phyloP scores from a whole-genome alignment of 257 asterid genomes.

The Ehretia macrophylla region DNA sequence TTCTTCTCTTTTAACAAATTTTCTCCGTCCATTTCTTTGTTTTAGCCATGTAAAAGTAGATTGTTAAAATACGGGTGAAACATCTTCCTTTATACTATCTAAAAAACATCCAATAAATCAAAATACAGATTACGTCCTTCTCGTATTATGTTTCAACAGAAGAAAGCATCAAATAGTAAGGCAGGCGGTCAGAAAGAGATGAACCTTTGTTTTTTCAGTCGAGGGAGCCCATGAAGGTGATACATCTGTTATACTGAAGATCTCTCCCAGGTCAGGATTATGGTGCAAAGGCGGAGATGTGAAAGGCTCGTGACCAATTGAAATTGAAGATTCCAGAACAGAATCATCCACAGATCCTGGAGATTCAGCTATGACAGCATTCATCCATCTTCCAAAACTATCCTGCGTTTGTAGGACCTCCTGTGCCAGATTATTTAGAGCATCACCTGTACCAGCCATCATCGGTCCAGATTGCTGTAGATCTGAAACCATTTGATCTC shows the following conservation, averaged over 20 bases:
- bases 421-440: conserved; percentile 21
- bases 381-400: conserved; percentile 51
- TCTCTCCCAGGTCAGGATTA: conserved; percentile 32
- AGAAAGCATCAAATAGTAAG: background rate
- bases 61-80: too few species aligned
- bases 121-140: background rate
- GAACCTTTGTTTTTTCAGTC: conserved; percentile 72
- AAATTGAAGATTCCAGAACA: conserved; percentile 32
- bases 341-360: conserved; percentile 44
- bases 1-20: too few species aligned
- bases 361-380: conserved; percentile 42
- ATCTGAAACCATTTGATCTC: conserved; percentile 24
- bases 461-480: conserved; percentile 29
- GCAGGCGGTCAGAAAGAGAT: conserved; percentile 9
- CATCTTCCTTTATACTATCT: too few species aligned
- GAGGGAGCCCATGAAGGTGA: conserved; percentile 73
- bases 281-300: conserved; percentile 22
- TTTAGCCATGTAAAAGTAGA: too few species aligned
- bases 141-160: background rate
- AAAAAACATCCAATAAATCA: background rate
- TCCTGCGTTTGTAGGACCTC: conserved; percentile 46
- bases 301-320: conserved; percentile 33
- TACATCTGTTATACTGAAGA: conserved; percentile 53
- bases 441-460: conserved; percentile 31
- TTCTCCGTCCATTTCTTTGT: too few species aligned